A percentile compares a stretch with the other conserved stretches of the same genome.
Conservation (phyloP, 306 rosid species). For the Lathyrus oleraceus region DNA sequence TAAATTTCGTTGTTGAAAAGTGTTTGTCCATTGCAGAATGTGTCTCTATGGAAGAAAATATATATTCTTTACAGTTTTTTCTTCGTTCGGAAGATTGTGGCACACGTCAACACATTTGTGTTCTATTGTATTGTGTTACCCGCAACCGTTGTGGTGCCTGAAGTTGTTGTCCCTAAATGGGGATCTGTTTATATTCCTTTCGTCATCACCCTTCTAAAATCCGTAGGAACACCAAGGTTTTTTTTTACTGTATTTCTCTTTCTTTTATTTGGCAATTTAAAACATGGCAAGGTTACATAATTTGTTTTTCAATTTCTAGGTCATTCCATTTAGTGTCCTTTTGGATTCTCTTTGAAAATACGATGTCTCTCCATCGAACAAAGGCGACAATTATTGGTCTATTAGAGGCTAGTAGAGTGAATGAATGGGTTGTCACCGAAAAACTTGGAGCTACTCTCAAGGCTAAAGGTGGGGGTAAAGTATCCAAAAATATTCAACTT, state of each 20-base stretch:
- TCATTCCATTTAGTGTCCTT: conserved; percentile 67
- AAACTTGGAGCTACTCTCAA: conserved; percentile 81
- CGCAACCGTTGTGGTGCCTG: conserved; percentile 79
- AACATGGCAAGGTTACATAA: background rate
- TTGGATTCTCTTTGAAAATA: conserved; percentile 90
- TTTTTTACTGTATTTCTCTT: background rate
- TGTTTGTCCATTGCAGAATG: conserved; percentile 59
- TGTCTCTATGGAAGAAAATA: conserved; percentile 69
- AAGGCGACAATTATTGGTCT: conserved; percentile 85
- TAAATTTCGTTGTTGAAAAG: too few species aligned
- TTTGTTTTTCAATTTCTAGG: conserved; percentile 46
- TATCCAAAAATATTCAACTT: conserved; percentile 46
- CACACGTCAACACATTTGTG: conserved; percentile 73
- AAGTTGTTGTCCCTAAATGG: conserved; percentile 77
- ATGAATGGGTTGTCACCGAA: conserved; percentile 92
- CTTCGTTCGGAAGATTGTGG: conserved; percentile 77
- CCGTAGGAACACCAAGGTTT: conserved; percentile 83
- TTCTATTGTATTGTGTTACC: conserved; percentile 79
- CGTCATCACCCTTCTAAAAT: conserved; percentile 70
- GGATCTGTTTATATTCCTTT: conserved; percentile 79
- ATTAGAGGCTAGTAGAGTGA: conserved; percentile 63
- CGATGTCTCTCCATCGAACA: conserved; percentile 81
- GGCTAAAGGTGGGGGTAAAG: conserved; percentile 45
- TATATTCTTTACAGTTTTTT: conserved; percentile 83
- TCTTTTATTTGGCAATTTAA: background rate